Evolutionary conservation across 441 rosid species (phyloP).

Genomic region (Pelargonium myrrhifolium): DNA sequence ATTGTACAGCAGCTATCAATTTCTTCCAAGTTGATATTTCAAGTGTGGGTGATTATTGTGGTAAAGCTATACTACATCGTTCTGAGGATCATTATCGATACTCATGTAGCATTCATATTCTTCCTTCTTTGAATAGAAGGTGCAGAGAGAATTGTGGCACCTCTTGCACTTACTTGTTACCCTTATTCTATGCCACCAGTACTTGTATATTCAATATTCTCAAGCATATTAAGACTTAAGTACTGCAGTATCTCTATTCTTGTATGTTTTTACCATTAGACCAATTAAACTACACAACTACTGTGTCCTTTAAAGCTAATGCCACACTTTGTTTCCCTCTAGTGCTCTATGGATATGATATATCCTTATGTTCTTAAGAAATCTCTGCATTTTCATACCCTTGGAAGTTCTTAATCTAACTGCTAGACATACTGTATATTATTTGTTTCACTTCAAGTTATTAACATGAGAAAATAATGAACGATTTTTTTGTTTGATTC

Average conservation of each 20-base stretch:
- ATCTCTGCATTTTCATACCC: not conserved
- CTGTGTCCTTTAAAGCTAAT: too few relatives aligned
- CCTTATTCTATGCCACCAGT: not conserved
- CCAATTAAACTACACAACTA: too few relatives aligned
- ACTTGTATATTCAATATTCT: not conserved
- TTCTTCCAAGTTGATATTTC: not conserved
- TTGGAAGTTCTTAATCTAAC: not conserved
- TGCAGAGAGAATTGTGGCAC: too few relatives aligned
- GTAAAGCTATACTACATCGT: too few relatives aligned
- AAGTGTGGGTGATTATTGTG: slow-evolving; percentile 1
- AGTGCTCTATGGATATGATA: not conserved
- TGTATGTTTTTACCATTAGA: too few relatives aligned
- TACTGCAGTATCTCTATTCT: too few relatives aligned
- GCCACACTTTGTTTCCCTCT: too few relatives aligned
- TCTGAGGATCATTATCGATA: too few relatives aligned
- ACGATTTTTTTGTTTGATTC: slow-evolving; percentile 8
- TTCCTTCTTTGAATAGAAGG: too few relatives aligned
- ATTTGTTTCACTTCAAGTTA: not conserved
- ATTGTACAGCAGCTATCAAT: not conserved
- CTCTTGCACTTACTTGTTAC: not conserved
- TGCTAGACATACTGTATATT: slow-evolving; percentile 3
- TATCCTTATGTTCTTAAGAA: not conserved
- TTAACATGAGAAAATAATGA: not conserved
- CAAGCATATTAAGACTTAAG: not conserved
- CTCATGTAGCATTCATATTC: too few relatives aligned